These are phyloP conservation scores for Serendipita indica DNA, from an alignment of 768 basidiomycete species.

Conservation along the genomic window DNA sequence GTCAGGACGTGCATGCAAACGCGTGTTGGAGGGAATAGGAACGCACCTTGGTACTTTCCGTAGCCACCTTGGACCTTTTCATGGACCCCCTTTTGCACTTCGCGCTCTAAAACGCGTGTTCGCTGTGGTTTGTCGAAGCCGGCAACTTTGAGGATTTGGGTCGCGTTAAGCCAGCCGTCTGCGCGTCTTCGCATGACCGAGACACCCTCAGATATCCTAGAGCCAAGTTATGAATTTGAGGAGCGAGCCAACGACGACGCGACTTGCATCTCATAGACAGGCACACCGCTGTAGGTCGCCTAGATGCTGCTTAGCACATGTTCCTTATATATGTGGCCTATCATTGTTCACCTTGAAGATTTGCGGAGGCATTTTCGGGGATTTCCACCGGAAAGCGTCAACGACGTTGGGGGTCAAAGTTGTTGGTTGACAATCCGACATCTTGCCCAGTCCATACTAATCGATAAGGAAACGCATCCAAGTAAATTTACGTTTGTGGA, in stretches of 20 bases:
- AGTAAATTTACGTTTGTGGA: no score
- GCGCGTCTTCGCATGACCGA: constrained; percentile 95
- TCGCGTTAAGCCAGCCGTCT: constrained; percentile 98
- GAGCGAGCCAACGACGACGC: constrained; percentile 15
- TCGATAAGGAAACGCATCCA: no score
- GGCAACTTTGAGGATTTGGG: constrained; percentile 96
- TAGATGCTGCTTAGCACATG: constrained; percentile 22
- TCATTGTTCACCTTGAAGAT: constrained; percentile 62
- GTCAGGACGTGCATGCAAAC: no score
- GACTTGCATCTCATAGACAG: constrained; percentile 80
- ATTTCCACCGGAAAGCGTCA: not conserved
- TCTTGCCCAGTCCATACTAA: no score
- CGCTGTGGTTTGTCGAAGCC: constrained; percentile 98
- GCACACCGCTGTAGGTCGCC: constrained; percentile 89
- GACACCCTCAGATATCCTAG: constrained; percentile 86
- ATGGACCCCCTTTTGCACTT: constrained; percentile 96
- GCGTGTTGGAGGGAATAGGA: not conserved
- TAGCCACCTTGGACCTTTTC: constrained; percentile 99
- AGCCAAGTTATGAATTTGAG: constrained; percentile 27
- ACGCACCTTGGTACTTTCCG: constrained; percentile 94
- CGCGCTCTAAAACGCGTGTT: constrained; percentile 91
- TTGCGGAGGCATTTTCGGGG: constrained; percentile 29
- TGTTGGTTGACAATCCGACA: no score
- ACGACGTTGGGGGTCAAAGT: no score
- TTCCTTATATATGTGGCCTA: constrained; percentile 13